Conservation (phyloP, 805 yeast species). For the Candida fluviatilis region DNA sequence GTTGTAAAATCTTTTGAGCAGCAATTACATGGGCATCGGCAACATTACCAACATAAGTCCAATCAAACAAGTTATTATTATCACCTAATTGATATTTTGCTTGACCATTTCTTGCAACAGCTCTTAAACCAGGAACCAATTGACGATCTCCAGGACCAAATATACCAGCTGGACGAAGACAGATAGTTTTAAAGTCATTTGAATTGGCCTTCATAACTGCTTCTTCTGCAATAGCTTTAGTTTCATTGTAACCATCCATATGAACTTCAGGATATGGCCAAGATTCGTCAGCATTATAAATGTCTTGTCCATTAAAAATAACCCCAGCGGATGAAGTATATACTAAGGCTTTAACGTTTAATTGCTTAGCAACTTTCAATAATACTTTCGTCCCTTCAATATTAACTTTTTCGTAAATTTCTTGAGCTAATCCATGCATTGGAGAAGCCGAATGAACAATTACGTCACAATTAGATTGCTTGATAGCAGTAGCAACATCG, state of each 20-base stretch:
- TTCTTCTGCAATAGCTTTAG: slow-evolving; percentile 88
- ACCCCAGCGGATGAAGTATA: slow-evolving; percentile 98
- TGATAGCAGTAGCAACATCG: slow-evolving; percentile 65
- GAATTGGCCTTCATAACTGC: slow-evolving; percentile 70
- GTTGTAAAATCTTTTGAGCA: slow-evolving; percentile 64
- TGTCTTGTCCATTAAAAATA: slow-evolving; percentile 90
- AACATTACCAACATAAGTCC: slow-evolving; percentile 98
- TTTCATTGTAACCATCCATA: slow-evolving; percentile 96
- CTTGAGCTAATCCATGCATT: slow-evolving; percentile 80
- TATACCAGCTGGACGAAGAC: slow-evolving; percentile 94
- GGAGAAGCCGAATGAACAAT: slow-evolving; percentile 97
- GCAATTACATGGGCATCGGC: slow-evolving; percentile 96
- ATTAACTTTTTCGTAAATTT: slow-evolving; percentile 83
- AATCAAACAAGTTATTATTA: slow-evolving; percentile 88
- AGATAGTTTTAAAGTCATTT: slow-evolving; percentile 58
- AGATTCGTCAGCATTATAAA: slow-evolving; percentile 87
- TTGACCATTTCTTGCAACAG: slow-evolving; percentile 79
- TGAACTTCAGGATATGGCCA: slow-evolving; percentile 90
- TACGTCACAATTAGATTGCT: slow-evolving; percentile 57
- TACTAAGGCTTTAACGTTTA: slow-evolving; percentile 62
- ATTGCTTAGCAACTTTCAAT: slow-evolving; percentile 54
- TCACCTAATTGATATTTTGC: slow-evolving; percentile 93
- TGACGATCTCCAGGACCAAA: slow-evolving; percentile 99
- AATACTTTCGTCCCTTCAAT: slow-evolving; percentile 83
- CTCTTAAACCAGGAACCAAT: slow-evolving; percentile 85